Evolutionary conservation across 352 stramenopile species (phyloP).

Genomic region (Bremia lactucae): DNA sequence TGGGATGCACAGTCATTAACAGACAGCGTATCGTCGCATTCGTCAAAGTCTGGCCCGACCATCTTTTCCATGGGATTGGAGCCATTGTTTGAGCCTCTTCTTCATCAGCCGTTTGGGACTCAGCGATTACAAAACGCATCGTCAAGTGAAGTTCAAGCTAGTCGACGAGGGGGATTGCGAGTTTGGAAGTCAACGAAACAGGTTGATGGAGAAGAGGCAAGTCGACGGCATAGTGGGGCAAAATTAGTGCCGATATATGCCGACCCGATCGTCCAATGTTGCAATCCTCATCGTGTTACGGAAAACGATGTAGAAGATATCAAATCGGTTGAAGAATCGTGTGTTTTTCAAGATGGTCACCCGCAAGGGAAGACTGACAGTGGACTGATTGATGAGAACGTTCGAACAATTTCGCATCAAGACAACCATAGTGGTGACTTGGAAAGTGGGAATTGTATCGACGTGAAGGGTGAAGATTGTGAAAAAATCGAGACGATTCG

Average conservation of each 20-base stretch:
- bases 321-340: conserved; percentile 2
- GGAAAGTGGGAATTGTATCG: conserved; percentile 4
- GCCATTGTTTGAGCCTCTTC: conserved; percentile 62
- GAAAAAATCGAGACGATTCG: conserved; percentile 10
- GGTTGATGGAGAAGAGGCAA: neutral
- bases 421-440: conserved; percentile 14
- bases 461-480: conserved; percentile 3
- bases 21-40: conserved; percentile 4
- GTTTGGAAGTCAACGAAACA: conserved; percentile 13
- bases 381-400: conserved; percentile 20
- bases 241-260: conserved; percentile 4
- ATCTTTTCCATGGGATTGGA: conserved; percentile 58
- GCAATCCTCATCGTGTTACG: neutral
- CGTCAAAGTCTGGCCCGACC: conserved; percentile 9
- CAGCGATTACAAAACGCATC: conserved; percentile 34
- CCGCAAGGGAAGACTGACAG: conserved; percentile 35
- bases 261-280: neutral
- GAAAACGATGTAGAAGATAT: neutral
- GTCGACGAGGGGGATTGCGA: conserved; percentile 13
- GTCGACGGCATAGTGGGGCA: conserved; percentile 4
- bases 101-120: conserved; percentile 54
- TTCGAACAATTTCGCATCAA: conserved; percentile 26
- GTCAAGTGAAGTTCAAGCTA: conserved; percentile 9
- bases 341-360: conserved; percentile 27
- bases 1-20: conserved; percentile 15